Base-by-base conservation (phyloP, 805 yeast genomes). In the Sugiyamaella americana region DNA sequence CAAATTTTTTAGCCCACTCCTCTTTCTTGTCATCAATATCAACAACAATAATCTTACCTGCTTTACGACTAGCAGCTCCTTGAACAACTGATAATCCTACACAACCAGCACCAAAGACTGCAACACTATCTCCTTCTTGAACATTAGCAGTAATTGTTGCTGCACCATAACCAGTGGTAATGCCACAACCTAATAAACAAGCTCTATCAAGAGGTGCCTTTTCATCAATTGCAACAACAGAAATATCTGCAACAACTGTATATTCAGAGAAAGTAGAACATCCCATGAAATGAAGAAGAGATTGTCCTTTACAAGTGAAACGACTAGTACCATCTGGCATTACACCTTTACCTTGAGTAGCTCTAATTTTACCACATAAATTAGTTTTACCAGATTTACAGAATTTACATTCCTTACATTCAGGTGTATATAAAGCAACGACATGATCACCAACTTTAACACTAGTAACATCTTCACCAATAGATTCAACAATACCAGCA, bases 261-360 rank as follows among this genome's bases (percentile, higher is more conserved):
- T 93, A 93, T 72, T 93, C 95, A 34, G 96, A 81, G 69, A 93
- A 93, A 23, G 97, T 85, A 30, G 98, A 91, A 68, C 96, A 86
- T 42, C 99, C 99, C 99, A 93, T 93, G 68, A 87, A 93, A 69
- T 93, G 98, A 59, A 80, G 74, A 46, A 93, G 68, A 38, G 80
- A 77, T 71, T 93, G 76, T 56, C 98, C 98, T 42, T 71, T 66
- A 54, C 66, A 64, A 54, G 75, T 79, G 74, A 93, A 91, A 68
- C 99, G 80, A 39, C 85, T 68, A 43, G 99, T 91, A 18, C 98
- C 98, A 65, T 93, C 98, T 52, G 98, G 98, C 96, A 93, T 85
- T 49, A 91, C 84, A 66, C 98, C 99, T 63, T 86, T 83, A 65
- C 98, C 98, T 68, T 93, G 99, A 48, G 99, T 94, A 46, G 87